Conservation (phyloP, 2,329 filamentous ascomycete genomes). For the Beauveria sp. region DNA sequence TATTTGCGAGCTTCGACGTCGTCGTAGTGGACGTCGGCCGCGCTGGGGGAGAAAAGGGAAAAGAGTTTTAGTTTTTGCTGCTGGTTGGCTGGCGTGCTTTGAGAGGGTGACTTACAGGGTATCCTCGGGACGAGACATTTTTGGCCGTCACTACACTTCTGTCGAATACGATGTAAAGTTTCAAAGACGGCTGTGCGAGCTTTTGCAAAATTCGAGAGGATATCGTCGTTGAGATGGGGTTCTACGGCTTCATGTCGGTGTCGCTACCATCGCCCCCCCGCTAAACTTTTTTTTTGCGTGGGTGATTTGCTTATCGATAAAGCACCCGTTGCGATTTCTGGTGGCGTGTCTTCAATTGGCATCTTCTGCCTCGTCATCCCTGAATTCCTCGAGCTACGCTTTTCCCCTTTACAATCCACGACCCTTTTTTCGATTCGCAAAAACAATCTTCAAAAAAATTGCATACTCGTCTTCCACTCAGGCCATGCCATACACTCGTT, state of each 20-base stretch:
- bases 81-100: conserved; percentile 12
- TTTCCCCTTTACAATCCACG: neutral
- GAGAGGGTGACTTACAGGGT: conserved; percentile 55
- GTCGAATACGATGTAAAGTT: neutral
- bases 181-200: neutral
- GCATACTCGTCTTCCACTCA: neutral
- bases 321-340: neutral
- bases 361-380: conserved; percentile 1
- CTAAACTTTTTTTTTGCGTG: conserved; percentile 7
- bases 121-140: conserved; percentile 96
- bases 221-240: neutral
- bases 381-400: neutral
- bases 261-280: neutral
- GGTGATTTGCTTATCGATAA: conserved; percentile 10
- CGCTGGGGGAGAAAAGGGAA: conserved; percentile 43
- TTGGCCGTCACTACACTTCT: conserved; percentile 20
- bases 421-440: neutral
- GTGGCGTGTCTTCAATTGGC: neutral
- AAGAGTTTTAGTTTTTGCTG: conserved; percentile 1
- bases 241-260: neutral
- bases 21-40: conserved; percentile 96
- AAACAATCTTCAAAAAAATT: neutral
- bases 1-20: conserved; percentile 95
- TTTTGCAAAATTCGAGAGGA: neutral
- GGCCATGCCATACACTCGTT: conserved; percentile 10